These are phyloP conservation scores for Xylariaceae sp. DNA, from an alignment of 2,329 filamentous ascomycete genomes.

Conservation along the genomic window DNA sequence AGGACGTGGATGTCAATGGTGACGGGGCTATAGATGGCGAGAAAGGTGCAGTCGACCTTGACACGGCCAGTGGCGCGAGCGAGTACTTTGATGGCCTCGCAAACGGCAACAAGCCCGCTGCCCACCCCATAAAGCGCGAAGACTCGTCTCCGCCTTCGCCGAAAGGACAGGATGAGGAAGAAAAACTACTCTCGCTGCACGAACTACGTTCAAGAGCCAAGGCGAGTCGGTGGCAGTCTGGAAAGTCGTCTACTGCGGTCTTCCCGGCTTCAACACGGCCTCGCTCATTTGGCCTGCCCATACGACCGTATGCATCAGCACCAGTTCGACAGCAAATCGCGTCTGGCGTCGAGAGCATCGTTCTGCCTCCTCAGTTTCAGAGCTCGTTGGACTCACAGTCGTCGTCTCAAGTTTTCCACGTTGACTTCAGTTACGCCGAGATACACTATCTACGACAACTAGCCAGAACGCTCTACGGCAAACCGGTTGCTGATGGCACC, in stretches of 20 bases:
- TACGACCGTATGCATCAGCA: constrained; percentile 27
- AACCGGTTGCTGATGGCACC: not conserved
- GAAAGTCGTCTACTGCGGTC: constrained; percentile 20
- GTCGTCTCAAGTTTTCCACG: constrained; percentile 24
- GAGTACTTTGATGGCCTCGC: not conserved
- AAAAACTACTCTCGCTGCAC: constrained; percentile 17
- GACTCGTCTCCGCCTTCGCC: constrained; percentile 4
- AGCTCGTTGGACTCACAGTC: not conserved
- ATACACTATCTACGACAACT: constrained; percentile 24
- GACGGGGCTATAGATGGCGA: not conserved
- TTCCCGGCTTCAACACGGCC: constrained; percentile 14
- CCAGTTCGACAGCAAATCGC: constrained; percentile 20
- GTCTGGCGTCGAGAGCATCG: constrained; percentile 9
- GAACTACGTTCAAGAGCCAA: constrained; percentile 24
- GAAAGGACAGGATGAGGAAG: constrained; percentile 13
- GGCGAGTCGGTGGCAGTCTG: constrained; percentile 29
- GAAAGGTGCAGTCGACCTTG: not conserved
- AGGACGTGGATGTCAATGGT: not conserved
- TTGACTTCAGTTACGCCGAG: constrained; percentile 29
- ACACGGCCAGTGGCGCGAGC: not conserved
- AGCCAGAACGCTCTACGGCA: constrained; percentile 26
- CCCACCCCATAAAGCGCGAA: not conserved
- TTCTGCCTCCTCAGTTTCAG: constrained; percentile 12
- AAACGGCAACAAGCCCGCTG: not conserved
- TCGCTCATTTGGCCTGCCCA: constrained; percentile 21